A percentile compares a stretch with the other conserved stretches of the same genome.
Evolutionary conservation across 2,329 filamentous ascomycete genomes (phyloP).

Genomic region (Ascocoryne sarcoides): DNA sequence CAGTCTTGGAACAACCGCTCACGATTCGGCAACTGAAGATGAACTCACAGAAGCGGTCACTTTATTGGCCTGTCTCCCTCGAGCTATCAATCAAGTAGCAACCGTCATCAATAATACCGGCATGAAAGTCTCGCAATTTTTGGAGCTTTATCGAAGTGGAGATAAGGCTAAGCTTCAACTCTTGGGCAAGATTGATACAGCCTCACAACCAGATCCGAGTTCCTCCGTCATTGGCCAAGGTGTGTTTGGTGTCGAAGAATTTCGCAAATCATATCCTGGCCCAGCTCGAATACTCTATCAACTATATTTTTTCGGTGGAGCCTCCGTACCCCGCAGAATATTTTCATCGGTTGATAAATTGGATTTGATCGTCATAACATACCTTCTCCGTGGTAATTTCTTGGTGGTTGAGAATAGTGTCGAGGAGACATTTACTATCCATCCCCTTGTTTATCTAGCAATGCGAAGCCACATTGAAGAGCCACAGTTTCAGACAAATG

Average conservation of each 20-base stretch:
- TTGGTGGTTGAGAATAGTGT: constrained; percentile 12
- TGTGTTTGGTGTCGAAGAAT: constrained; percentile 14
- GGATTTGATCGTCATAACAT: constrained; percentile 19
- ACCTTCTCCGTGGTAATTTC: constrained; percentile 17
- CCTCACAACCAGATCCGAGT: constrained; percentile 10
- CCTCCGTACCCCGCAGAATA: constrained; percentile 15
- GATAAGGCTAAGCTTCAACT: constrained; percentile 19
- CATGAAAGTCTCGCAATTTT: constrained; percentile 21
- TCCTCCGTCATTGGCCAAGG: constrained; percentile 18
- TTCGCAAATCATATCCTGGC: constrained; percentile 11
- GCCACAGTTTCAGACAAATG: constrained; percentile 7
- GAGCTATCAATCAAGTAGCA: constrained; percentile 19
- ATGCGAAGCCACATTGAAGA: constrained; percentile 12
- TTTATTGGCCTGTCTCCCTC: constrained; percentile 14
- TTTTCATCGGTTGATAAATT: constrained; percentile 17
- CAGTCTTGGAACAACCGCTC: constrained; percentile 8
- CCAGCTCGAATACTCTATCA: constrained; percentile 12
- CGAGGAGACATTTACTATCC: constrained; percentile 14
- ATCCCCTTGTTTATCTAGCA: constrained; percentile 18
- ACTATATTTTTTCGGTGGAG: constrained; percentile 19
- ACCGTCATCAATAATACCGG: constrained; percentile 17
- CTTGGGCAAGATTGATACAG: constrained; percentile 14
- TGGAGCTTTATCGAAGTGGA: constrained; percentile 16
- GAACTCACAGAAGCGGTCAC: constrained; percentile 14
- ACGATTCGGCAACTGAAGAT: constrained; percentile 9